These are phyloP conservation scores for Crucihimalaya himalaica DNA, from an alignment of 345 rosid species.

Conservation along the genomic window DNA sequence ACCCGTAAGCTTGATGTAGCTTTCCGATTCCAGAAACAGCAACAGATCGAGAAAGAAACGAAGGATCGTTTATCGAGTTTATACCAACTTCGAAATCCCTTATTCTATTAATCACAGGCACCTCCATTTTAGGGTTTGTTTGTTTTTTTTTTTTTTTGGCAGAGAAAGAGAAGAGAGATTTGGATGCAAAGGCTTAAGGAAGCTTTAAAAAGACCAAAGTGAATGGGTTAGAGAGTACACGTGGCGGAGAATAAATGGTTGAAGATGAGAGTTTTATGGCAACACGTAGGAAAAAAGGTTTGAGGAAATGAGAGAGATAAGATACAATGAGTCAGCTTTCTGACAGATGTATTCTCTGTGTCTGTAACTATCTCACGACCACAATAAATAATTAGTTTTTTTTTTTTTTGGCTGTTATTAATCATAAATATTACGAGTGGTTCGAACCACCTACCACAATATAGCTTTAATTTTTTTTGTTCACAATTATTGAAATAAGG, in stretches of 20 bases:
- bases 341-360: conserved; percentile 40
- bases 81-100: conserved; percentile 64
- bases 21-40: conserved; percentile 46
- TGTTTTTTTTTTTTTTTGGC: neutral
- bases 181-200: neutral
- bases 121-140: conserved; percentile 59
- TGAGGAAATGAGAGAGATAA: conserved; percentile 29
- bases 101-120: conserved; percentile 63
- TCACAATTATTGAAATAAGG: conserved; percentile 34
- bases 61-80: conserved; percentile 46
- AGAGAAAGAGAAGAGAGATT: conserved; percentile 10
- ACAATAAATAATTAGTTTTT: conserved; percentile 2
- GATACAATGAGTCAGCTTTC: conserved; percentile 28
- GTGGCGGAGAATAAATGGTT: conserved; percentile 23
- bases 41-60: conserved; percentile 47
- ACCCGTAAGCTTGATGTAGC: conserved; percentile 46
- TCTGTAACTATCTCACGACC: conserved; percentile 20
- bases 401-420: neutral
- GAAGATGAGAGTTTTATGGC: conserved; percentile 18
- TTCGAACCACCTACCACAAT: conserved; percentile 37
- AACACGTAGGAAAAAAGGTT: conserved; percentile 19
- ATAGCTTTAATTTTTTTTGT: conserved; percentile 13
- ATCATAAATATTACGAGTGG: conserved; percentile 24
- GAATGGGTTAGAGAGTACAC: neutral
- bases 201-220: neutral